Conservation (phyloP, 2,329 filamentous ascomycete species). For the Fusarium fujikuroi region DNA sequence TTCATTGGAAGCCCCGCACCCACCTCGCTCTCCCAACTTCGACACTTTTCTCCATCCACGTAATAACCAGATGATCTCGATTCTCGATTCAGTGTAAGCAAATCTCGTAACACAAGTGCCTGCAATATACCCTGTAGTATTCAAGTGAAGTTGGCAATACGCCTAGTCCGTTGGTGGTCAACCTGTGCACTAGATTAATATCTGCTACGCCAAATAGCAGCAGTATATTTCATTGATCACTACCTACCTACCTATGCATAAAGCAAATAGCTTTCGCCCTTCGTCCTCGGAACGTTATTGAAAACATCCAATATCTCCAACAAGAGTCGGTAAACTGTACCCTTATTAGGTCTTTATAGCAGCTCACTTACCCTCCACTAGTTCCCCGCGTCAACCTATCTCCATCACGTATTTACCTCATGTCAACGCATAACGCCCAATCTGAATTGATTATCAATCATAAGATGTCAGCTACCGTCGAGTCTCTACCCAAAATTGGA, state of each 20-base stretch:
- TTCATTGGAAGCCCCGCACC: background rate
- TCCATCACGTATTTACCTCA: background rate
- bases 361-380: background rate
- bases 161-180: background rate
- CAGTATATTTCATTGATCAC: background rate
- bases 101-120: background rate
- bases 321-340: background rate
- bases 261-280: background rate
- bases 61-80: background rate
- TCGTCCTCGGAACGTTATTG: background rate
- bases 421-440: background rate
- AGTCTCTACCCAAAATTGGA: slow-evolving; percentile 48
- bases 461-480: slow-evolving; percentile 1
- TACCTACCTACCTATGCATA: background rate
- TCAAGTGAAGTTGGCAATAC: background rate
- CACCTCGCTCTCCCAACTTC: background rate
- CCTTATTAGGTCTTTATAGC: background rate
- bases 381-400: slow-evolving; percentile 1
- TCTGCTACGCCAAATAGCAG: background rate
- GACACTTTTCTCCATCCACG: background rate
- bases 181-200: background rate
- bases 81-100: background rate
- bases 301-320: background rate
- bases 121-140: background rate
- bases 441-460: too few relatives aligned